Evolutionary conservation across 371 early-diverging fungal species (phyloP).

Genomic region (Mucor velutinosus): DNA sequence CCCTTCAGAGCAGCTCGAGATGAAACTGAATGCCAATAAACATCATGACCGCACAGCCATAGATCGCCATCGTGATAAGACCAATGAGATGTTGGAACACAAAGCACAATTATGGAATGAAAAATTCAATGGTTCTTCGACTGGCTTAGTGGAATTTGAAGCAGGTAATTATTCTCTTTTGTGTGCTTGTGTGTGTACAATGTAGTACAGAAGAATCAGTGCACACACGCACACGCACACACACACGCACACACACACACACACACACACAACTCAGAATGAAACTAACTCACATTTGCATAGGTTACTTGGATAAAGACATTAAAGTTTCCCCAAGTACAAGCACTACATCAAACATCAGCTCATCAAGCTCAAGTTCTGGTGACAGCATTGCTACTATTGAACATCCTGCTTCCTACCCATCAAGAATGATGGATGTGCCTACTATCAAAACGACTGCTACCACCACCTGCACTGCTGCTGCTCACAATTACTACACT

Average conservation of each 20-base stretch:
- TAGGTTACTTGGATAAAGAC: constrained; percentile 16
- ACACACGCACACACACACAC: neutral
- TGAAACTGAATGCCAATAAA: constrained; percentile 15
- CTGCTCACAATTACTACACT: neutral
- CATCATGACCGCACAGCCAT: constrained; percentile 30
- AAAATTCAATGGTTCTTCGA: neutral
- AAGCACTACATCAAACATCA: constrained; percentile 27
- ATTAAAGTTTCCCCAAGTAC: constrained; percentile 30
- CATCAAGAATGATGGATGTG: neutral
- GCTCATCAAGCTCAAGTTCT: constrained; percentile 29
- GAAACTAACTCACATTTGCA: too few species aligned
- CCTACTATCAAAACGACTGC: neutral
- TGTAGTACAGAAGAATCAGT: constrained; percentile 21
- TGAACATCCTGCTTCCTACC: constrained; percentile 5
- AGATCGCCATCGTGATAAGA: constrained; percentile 41
- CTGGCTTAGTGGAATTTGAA: constrained; percentile 13
- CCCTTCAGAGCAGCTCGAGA: constrained; percentile 16
- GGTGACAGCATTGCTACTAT: constrained; percentile 29
- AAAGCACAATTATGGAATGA: constrained; percentile 47
- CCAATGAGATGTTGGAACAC: constrained; percentile 39
- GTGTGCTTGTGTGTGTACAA: neutral
- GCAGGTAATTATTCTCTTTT: constrained; percentile 8
- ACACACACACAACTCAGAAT: neutral
- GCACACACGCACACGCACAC: neutral
- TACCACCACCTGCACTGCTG: neutral